Percentiles rank a stretch among this genome's conserved stretches.
phyloP scores from a whole-genome alignment of 2,329 filamentous ascomycete species.

The Diaporthe humulicola region DNA sequence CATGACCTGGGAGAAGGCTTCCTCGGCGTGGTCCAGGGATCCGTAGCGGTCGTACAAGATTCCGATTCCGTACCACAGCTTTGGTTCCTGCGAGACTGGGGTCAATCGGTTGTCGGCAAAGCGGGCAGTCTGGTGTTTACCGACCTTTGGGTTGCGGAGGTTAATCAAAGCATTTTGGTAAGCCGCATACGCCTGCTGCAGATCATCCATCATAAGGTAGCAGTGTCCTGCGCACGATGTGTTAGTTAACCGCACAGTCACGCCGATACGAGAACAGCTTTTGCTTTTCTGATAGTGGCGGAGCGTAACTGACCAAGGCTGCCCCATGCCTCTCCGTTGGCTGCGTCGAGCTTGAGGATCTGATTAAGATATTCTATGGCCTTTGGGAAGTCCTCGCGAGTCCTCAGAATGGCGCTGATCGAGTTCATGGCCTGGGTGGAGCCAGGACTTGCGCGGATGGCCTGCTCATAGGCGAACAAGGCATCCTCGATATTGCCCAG shows the following conservation, averaged over 20 bases:
- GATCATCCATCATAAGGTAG: slow-evolving; percentile 97
- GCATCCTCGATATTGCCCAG: slow-evolving; percentile 91
- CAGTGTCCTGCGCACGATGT: slow-evolving; percentile 79
- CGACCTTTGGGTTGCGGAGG: slow-evolving; percentile 90
- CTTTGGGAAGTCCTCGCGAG: slow-evolving; percentile 92
- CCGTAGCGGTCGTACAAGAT: slow-evolving; percentile 98
- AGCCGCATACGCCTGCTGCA: slow-evolving; percentile 95
- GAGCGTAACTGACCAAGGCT: slow-evolving; percentile 75
- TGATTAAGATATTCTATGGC: slow-evolving; percentile 93
- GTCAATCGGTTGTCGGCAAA: slow-evolving; percentile 18
- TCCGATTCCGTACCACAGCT: slow-evolving; percentile 98
- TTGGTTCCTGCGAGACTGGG: slow-evolving; percentile 77
- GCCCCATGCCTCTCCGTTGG: slow-evolving; percentile 96
- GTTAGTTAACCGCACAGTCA: slow-evolving; percentile 42
- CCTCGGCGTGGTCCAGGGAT: slow-evolving; percentile 95
- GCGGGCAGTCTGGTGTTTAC: slow-evolving; percentile 43
- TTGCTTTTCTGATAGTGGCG: background rate
- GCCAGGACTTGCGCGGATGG: slow-evolving; percentile 86
- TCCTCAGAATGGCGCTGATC: slow-evolving; percentile 91
- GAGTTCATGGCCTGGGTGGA: slow-evolving; percentile 94
- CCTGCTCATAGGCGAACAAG: slow-evolving; percentile 90
- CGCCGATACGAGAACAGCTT: slow-evolving; percentile 46
- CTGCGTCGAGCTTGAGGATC: slow-evolving; percentile 89
- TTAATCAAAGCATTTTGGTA: slow-evolving; percentile 97
- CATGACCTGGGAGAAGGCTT: slow-evolving; percentile 99